These are phyloP conservation scores for Erysimum cheiri DNA, from an alignment of 441 rosid species.

Conservation along the genomic window DNA sequence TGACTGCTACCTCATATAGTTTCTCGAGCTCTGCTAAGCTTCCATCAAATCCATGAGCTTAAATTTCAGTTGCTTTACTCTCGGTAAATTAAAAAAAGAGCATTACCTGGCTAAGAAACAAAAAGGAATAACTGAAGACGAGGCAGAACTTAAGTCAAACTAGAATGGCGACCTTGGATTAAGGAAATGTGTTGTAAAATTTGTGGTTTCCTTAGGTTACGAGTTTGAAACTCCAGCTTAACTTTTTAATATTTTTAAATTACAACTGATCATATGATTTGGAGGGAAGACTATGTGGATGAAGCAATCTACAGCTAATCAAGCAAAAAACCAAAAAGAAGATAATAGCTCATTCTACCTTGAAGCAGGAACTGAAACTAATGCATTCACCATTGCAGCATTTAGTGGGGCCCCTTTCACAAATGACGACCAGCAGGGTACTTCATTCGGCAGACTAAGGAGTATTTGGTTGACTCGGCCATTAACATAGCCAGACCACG, in stretches of 20 bases:
- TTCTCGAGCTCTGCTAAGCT: constrained; percentile 87
- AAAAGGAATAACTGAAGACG: constrained; percentile 70
- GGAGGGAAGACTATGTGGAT: constrained; percentile 27
- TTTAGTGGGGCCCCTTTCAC: constrained; percentile 65
- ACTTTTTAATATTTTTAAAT: neutral
- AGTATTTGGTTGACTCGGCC: constrained; percentile 67
- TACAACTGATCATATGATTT: constrained; percentile 13
- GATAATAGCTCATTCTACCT: constrained; percentile 51
- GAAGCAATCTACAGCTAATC: constrained; percentile 21
- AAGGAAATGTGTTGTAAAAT: neutral
- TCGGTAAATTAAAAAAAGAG: constrained; percentile 72
- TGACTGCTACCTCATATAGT: constrained; percentile 68
- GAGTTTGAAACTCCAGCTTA: constrained; percentile 12
- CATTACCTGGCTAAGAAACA: constrained; percentile 82
- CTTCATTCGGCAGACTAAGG: constrained; percentile 55
- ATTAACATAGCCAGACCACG: constrained; percentile 77
- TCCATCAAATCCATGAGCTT: constrained; percentile 83
- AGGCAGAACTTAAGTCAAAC: constrained; percentile 47
- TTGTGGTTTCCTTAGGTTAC: constrained; percentile 1
- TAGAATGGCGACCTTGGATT: constrained; percentile 39
- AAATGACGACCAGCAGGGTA: constrained; percentile 73
- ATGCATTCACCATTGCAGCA: constrained; percentile 61
- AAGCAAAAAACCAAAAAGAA: constrained; percentile 17
- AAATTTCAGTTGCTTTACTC: constrained; percentile 74
- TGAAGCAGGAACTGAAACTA: constrained; percentile 77